A percentile compares a stretch with the other conserved stretches of the same genome.
Evolutionary conservation across 495 filamentous ascomycete species (phyloP).

Genomic region (Talaromyces liani): DNA sequence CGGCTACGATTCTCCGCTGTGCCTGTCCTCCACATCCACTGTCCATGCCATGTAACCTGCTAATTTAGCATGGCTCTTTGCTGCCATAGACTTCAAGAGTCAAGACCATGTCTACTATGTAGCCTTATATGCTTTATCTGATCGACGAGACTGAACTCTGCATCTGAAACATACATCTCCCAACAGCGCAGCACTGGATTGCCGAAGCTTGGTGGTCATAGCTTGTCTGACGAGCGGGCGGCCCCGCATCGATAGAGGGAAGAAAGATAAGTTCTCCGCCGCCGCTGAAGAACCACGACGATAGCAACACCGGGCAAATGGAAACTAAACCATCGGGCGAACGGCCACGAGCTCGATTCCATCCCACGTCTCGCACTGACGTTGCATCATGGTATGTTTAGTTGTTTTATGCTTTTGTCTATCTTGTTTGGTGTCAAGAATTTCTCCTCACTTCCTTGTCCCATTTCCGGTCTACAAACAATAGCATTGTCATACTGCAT

Average conservation of each 20-base stretch:
- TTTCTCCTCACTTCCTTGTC: background rate
- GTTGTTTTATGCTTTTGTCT: background rate
- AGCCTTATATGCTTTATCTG: background rate
- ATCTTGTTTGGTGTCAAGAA: background rate
- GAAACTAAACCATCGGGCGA: constrained; percentile 6
- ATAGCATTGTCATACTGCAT: background rate
- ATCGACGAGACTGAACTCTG: background rate
- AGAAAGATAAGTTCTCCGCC: background rate
- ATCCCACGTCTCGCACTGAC: background rate
- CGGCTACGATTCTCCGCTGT: background rate
- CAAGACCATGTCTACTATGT: background rate
- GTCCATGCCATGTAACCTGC: background rate
- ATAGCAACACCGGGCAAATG: constrained; percentile 10
- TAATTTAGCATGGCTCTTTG: background rate
- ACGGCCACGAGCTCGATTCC: constrained; percentile 4
- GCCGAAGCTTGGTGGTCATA: background rate
- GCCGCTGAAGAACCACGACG: background rate
- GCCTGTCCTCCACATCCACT: background rate
- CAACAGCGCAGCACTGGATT: background rate
- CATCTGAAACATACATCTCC: background rate
- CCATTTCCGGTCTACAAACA: background rate
- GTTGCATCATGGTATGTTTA: constrained; percentile 2
- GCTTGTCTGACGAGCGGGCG: background rate
- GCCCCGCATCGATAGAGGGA: background rate
- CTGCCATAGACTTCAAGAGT: background rate